A percentile compares a stretch with the other conserved stretches of the same genome.
These are phyloP conservation scores for Erysimum cheiranthoides DNA, from an alignment of 345 rosid species.

Conservation along the genomic window DNA sequence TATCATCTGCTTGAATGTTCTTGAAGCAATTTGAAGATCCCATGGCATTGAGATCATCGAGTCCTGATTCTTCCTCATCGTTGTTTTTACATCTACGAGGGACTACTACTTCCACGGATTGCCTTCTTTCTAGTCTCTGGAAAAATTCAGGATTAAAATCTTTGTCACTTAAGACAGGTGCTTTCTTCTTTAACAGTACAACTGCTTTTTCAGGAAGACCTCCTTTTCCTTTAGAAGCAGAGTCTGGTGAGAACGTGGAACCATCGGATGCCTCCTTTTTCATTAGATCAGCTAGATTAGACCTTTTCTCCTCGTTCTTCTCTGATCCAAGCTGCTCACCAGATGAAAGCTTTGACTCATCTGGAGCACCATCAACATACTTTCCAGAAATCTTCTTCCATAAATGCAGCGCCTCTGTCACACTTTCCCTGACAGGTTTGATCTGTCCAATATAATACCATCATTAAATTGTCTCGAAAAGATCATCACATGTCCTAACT, in stretches of 20 bases:
- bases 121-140: slow-evolving; percentile 84
- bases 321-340: slow-evolving; percentile 58
- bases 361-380: slow-evolving; percentile 65
- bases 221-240: slow-evolving; percentile 70
- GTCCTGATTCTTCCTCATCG: slow-evolving; percentile 63
- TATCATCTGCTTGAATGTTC: slow-evolving; percentile 53
- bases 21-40: slow-evolving; percentile 57
- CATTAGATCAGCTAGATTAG: slow-evolving; percentile 52
- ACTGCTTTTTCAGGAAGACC: slow-evolving; percentile 80
- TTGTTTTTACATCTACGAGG: slow-evolving; percentile 71
- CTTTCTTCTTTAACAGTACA: slow-evolving; percentile 87
- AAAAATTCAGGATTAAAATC: slow-evolving; percentile 94
- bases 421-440: slow-evolving; percentile 93
- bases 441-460: slow-evolving; percentile 58
- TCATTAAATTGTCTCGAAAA: slow-evolving; percentile 32
- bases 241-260: slow-evolving; percentile 53
- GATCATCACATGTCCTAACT: slow-evolving; percentile 10
- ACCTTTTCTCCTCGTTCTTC: slow-evolving; percentile 53
- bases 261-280: slow-evolving; percentile 59
- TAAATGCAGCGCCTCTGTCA: slow-evolving; percentile 87
- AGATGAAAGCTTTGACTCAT: slow-evolving; percentile 66
- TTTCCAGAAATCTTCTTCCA: slow-evolving; percentile 92
- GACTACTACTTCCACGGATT: slow-evolving; percentile 90
- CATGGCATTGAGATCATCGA: slow-evolving; percentile 53
- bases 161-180: slow-evolving; percentile 81